Conservation (phyloP, 1,284 basidiomycete species). For the Apiotrichum laibachii region DNA sequence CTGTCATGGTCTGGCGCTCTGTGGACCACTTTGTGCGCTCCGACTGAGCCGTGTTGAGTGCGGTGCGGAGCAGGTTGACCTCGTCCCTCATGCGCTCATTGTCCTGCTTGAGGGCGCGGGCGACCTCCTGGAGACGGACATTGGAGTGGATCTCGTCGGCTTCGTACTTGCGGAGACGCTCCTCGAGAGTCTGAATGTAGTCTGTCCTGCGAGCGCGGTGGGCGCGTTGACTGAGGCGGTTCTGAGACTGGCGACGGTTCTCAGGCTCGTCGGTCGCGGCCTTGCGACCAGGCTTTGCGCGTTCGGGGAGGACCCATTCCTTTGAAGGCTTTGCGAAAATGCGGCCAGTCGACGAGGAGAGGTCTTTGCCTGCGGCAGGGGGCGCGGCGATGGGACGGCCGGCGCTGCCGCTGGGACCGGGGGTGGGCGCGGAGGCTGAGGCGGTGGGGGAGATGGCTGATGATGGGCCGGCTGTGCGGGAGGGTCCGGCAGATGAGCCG, state of each 20-base stretch:
- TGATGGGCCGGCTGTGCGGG: neutral
- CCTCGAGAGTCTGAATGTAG: conserved; percentile 84
- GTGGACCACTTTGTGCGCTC: conserved; percentile 45
- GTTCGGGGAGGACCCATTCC: conserved; percentile 85
- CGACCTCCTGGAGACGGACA: conserved; percentile 77
- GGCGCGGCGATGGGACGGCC: neutral
- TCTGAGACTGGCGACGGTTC: conserved; percentile 52
- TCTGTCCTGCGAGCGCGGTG: conserved; percentile 87
- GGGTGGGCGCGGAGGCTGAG: conserved; percentile 3
- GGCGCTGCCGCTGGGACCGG: neutral
- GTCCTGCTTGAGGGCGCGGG: conserved; percentile 82
- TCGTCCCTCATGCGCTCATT: conserved; percentile 57
- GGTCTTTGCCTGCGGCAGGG: conserved; percentile 37
- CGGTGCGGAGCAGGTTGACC: conserved; percentile 60
- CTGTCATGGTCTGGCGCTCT: conserved; percentile 14
- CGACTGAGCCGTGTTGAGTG: conserved; percentile 63
- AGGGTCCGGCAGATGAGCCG: too few species aligned
- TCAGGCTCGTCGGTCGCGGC: conserved; percentile 68
- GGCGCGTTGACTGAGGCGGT: conserved; percentile 78
- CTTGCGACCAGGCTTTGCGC: conserved; percentile 84
- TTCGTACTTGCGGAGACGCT: conserved; percentile 79
- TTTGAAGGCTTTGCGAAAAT: conserved; percentile 63
- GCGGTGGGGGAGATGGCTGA: conserved; percentile 1
- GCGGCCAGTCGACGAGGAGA: conserved; percentile 47
- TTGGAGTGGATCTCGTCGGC: conserved; percentile 86